Base-by-base conservation (phyloP, 2,329 filamentous ascomycete genomes). In the Ophiobolus disseminans region DNA sequence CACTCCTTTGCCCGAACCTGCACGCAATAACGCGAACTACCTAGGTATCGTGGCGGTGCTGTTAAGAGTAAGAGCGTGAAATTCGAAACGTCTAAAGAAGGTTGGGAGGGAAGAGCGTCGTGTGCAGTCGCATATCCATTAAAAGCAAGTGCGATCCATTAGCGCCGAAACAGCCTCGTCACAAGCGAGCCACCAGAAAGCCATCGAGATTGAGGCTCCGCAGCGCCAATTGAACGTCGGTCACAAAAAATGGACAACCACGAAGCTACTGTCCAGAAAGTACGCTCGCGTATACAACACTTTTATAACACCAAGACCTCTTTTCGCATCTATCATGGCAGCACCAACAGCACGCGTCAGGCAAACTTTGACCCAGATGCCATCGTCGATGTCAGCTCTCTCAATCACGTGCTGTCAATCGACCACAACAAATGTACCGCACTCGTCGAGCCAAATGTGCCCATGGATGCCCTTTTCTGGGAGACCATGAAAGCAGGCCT, bases 331-430 rank as follows among this genome's bases (percentile, higher is more conserved):
- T 89, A 86, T 63, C 88, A 91, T 73, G 89, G 89, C 58, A 85
- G 86, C 2, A 91, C 88, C 19, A 90, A 90, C 75, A 88, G 84
- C 72, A 91, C 89, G 11, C 84, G 89, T 0, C 79, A 80, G 48
- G 67, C 69, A 1, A 56, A 60, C n/a, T 69, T 73, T 47, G 58
- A 69, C 28, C 63, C 44, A 6, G 76, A 63, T 21, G 43, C 52
- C 13, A 59, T 84, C 8, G 77, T 92, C 48, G 86, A 90, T 67
- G 89, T 86, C 17, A 86, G 84, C 69, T 61, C 65, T 4, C 80
- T 92, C 20, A 81, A 80, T 55, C 78, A 82, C 60, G 80, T 92
- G 14, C 73, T 92, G 2, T 69, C 76, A 5, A 75, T 92, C 38
- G 79, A 90, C 63, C 61, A 55, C 0, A 64, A 72, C 1, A 68